Evolutionary conservation across 1,284 basidiomycete genomes (phyloP).

Genomic region (Tylopilus sp.): DNA sequence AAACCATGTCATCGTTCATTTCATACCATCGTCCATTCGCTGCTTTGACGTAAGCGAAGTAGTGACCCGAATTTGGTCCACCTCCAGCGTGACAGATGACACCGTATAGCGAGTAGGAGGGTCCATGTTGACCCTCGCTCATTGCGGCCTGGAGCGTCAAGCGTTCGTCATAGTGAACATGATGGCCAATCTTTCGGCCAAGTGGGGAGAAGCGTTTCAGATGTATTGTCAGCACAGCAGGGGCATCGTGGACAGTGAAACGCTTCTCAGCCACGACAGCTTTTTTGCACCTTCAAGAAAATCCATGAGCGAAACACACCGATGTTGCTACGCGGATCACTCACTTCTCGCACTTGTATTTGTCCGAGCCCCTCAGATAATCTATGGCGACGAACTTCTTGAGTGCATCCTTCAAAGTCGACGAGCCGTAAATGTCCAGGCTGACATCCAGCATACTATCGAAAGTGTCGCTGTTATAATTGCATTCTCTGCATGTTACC

Average conservation of each 20-base stretch:
- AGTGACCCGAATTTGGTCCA: conserved; percentile 95
- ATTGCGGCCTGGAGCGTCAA: conserved; percentile 82
- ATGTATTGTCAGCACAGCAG: conserved; percentile 92
- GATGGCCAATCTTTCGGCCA: conserved; percentile 82
- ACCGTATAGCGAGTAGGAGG: conserved; percentile 86
- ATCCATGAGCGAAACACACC: background rate
- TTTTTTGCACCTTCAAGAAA: conserved; percentile 74
- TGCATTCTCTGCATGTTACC: conserved; percentile 85
- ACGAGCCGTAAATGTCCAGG: conserved; percentile 75
- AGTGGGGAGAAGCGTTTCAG: conserved; percentile 92
- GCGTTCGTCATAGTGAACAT: conserved; percentile 76
- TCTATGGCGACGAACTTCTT: conserved; percentile 84
- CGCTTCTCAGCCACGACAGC: conserved; percentile 85
- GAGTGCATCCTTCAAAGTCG: conserved; percentile 73
- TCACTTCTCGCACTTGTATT: conserved; percentile 98
- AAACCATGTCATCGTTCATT: conserved; percentile 91
- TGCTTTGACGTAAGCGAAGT: conserved; percentile 84
- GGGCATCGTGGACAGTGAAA: conserved; percentile 87
- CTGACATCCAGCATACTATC: conserved; percentile 94
- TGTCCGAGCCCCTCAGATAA: conserved; percentile 84
- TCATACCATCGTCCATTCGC: conserved; percentile 79
- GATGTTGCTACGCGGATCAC: conserved; percentile 31
- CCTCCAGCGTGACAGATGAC: conserved; percentile 92
- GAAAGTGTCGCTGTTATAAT: conserved; percentile 92
- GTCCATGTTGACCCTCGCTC: conserved; percentile 76